Percentiles rank a stretch among this genome's conserved stretches.
phyloP scores from a whole-genome alignment of 164 flowering plant species.

The Protea cynaroides region DNA sequence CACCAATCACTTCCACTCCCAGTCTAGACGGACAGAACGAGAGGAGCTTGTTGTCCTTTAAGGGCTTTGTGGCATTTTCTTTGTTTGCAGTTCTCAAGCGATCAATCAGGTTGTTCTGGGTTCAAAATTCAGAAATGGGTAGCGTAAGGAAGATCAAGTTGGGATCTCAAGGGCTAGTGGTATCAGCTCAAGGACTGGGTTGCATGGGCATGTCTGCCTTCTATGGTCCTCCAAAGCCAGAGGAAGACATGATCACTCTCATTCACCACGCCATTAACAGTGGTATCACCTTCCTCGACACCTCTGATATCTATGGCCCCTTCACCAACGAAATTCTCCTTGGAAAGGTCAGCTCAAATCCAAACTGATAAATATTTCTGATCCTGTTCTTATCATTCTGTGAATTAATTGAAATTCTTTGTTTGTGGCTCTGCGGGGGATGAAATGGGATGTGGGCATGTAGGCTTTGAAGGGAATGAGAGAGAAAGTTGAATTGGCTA shows the following conservation, averaged over 20 bases:
- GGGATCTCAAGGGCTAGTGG: slow-evolving; percentile 9
- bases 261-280: slow-evolving; percentile 10
- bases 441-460: no score
- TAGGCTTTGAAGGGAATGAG: slow-evolving; percentile 23
- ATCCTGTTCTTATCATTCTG: no score
- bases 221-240: slow-evolving; percentile 14
- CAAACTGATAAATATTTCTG: no score
- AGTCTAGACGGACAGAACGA: no score
- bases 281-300: slow-evolving; percentile 12
- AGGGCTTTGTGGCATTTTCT: no score
- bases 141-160: slow-evolving; percentile 5
- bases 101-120: no score
- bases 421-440: no score
- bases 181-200: slow-evolving; percentile 9
- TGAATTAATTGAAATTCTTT: no score
- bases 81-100: no score
- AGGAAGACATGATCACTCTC: slow-evolving; percentile 12
- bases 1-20: no score
- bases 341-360: neutral
- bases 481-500: slow-evolving; percentile 21
- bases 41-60: no score
- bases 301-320: slow-evolving; percentile 9
- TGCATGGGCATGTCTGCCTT: slow-evolving; percentile 13
- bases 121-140: neutral
- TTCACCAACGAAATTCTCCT: slow-evolving; percentile 8